Evolutionary conservation across 306 rosid species (phyloP), one percentile per base, ranked within the genome.

Genomic region (Lathyrus sativus): DNA sequence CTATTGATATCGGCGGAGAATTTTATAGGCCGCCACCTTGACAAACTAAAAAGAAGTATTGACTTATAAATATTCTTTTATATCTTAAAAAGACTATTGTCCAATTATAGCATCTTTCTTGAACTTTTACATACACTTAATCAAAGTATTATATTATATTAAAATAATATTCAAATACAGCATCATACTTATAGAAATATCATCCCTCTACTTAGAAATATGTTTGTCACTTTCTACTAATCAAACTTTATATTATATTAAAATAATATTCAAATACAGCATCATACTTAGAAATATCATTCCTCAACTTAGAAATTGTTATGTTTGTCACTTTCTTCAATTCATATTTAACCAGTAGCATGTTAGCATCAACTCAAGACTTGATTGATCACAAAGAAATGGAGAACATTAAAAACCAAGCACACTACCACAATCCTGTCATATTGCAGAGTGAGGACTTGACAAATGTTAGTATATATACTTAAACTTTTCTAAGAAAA

Each of bases 361-460:
- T 24, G 15, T 14, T 50, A 50, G 13, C 6, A 50, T 3, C 38
- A 35, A 35, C 39, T 35, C 15, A 31, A 8, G 19, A n/a, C 42
- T 31, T 57, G 11, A 15, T 66, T 46, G 31, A 28, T 62, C 72
- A 31, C 51, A 74, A 73, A 68, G 70, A 60, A 65, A 85, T 83
- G 87, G 80, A 79, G 43, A 41, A 68, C 51, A 15, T 15, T 18
- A 43, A 28, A 44, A 67, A 68, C 59, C 67, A 69, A 50, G 18
- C 62, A 57, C 9, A 5, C 71, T 11, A 28, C 70, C 33, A 53
- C 19, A 72, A 62, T 58, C 75, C 65, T 0, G 13, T 26, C 39
- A 75, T 86, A 39, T 11, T 84, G 81, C 83, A 75, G 37, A 86
- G 80, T 46, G 83, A 81, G 41, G 78, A 63, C 2, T 82, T 86